Base-by-base conservation (phyloP, 768 basidiomycete genomes). In the Amanita brunnescens region DNA sequence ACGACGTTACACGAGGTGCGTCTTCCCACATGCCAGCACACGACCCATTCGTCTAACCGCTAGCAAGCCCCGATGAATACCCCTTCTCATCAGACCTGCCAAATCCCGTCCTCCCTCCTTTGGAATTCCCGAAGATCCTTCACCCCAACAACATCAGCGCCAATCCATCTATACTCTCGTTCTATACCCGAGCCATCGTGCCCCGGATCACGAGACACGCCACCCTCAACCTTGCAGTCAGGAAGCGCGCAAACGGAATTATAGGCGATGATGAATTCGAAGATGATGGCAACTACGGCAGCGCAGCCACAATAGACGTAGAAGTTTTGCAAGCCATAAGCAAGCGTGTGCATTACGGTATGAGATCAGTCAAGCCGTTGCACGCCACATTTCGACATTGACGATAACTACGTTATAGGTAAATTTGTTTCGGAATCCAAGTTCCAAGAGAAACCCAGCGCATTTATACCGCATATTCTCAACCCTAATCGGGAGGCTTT, bases 371-470 rank as follows among this genome's bases (percentile, higher is more conserved):
- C 33, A 43, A 24, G 10, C 13, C 13, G 20, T 2, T 10, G 0
- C n/a, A 21, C 26, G 8, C 26, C 1, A 33, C 8, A 7, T 43
- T 39, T 20, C 16, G 14, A 21, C 2, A 47, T 13, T 38, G 14
- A 40, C 41, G 39, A 43, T 18, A 14, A 42, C n/a, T n/a, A 40
- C 8, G 51, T 33, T 50, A 7, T 62, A 99, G 95, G 96, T 52
- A 98, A 97, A 76, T 99, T 99, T 64, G 96, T 99, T 5, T 92
- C 94, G 4, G 96, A 99, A 69, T 89, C 90, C 23, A 99, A 99
- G 65, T 99, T 99, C 72, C 64, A 76, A n/a, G 77, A 81, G 26
- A 73, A 89, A 54, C 95, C 96, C 16, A 73, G 84, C 32, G 81
- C 83, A 8, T 99, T 97, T 67, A 78, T 99, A 51, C 93, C 94